A percentile compares a stretch with the other conserved stretches of the same genome.
Evolutionary conservation across 495 filamentous ascomycete species (phyloP).

Genomic region (Talaromyces liani): DNA sequence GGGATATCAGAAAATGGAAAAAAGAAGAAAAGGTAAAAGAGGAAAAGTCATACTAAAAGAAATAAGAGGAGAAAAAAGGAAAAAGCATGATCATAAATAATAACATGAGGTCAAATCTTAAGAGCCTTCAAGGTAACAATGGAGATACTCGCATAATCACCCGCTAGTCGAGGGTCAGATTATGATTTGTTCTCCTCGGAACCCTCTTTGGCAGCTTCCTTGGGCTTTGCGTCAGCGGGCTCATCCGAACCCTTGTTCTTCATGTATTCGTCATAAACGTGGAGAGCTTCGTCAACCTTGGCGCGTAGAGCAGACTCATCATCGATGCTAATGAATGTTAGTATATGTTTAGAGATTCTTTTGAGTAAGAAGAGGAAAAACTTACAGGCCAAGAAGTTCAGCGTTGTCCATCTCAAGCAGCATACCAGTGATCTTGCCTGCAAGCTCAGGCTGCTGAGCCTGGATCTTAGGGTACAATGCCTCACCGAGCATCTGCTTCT

Average conservation of each 20-base stretch:
- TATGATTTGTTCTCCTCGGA: constrained; percentile 44
- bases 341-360: background rate
- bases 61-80: constrained; percentile 21
- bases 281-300: constrained; percentile 96
- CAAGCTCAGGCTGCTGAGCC: constrained; percentile 83
- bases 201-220: constrained; percentile 37
- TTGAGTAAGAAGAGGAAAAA: constrained; percentile 18
- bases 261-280: constrained; percentile 96
- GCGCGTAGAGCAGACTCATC: constrained; percentile 81
- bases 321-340: constrained; percentile 58
- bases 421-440: constrained; percentile 99
- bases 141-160: constrained; percentile 15
- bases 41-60: constrained; percentile 10
- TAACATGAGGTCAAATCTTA: constrained; percentile 20
- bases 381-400: constrained; percentile 93
- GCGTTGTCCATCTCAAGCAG: constrained; percentile 96
- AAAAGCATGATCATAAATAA: constrained; percentile 16
- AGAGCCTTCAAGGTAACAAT: constrained; percentile 9
- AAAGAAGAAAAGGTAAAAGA: constrained; percentile 7
- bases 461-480: constrained; percentile 97
- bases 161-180: constrained; percentile 16
- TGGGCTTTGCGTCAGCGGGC: constrained; percentile 29
- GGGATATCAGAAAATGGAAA: constrained; percentile 44
- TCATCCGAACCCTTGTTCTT: constrained; percentile 54
- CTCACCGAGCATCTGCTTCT: constrained; percentile 98